Evolutionary conservation across 345 rosid genomes (phyloP).

Genomic region (Trapa incisa): DNA sequence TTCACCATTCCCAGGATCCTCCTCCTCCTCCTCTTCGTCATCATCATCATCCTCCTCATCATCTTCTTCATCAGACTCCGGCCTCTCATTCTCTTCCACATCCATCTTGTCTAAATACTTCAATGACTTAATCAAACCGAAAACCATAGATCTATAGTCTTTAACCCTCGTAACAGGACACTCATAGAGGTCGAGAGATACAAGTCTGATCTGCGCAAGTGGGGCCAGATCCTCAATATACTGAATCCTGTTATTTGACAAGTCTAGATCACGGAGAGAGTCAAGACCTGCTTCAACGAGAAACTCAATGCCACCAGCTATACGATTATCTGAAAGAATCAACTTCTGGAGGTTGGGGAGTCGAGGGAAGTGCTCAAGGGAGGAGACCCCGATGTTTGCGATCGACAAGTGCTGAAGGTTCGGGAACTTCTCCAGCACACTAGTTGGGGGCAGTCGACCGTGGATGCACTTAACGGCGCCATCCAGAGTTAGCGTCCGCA

Average conservation of each 20-base stretch:
- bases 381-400: constrained; percentile 50
- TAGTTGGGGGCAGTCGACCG: constrained; percentile 44
- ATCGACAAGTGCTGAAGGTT: constrained; percentile 59
- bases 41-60: constrained; percentile 59
- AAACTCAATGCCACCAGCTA: constrained; percentile 53
- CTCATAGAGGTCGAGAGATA: constrained; percentile 69
- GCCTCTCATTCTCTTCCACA: constrained; percentile 64
- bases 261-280: constrained; percentile 53
- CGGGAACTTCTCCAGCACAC: constrained; percentile 39
- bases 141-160: constrained; percentile 77
- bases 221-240: constrained; percentile 61
- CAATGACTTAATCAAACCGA: constrained; percentile 52
- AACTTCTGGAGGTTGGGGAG: constrained; percentile 48
- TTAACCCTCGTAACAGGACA: constrained; percentile 67
- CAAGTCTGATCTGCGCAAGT: constrained; percentile 43
- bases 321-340: constrained; percentile 55
- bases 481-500: constrained; percentile 44
- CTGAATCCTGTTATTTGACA: constrained; percentile 65
- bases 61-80: constrained; percentile 68
- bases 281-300: constrained; percentile 52
- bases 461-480: constrained; percentile 67
- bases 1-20: constrained; percentile 68
- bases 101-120: constrained; percentile 82
- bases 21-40: constrained; percentile 51
- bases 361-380: constrained; percentile 58